Evolutionary conservation across 1,284 basidiomycete genomes (phyloP), one percentile per base, ranked within the genome.

Genomic region (Sanghuangporus weigelae): DNA sequence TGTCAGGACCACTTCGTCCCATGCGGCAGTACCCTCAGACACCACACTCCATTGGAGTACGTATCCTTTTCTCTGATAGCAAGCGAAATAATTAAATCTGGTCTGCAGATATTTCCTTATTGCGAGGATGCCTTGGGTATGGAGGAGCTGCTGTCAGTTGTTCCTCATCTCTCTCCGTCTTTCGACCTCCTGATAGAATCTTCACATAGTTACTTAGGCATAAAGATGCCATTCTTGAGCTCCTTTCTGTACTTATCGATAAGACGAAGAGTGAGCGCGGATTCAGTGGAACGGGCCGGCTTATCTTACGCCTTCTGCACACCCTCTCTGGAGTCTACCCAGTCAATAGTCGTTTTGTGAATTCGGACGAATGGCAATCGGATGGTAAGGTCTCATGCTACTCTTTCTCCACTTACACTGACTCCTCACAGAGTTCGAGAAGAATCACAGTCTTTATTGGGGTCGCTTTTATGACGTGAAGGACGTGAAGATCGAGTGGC

Each of bases 11-110:
- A 98, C 95, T 1, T 95, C 94, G 0, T 87, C 86, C 6, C 85
- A 90, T 67, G 83, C 86, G 19, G 90, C 93, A 0, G 81, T 93
- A 1, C 86, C 93, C 3, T 92, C 92, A 6, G 96, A 99, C 71
- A 95, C 94, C 1, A 90, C 93, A 0, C 78, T 99, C 59, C 95
- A 98, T 74, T 98, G 96, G 94, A 95, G 91, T 92, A 71, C 73
- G 91, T 77, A 57, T 64, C 58, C 16, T 56, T 36, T 26, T 67
- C 7, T 2, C 44, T 56, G 11, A 38, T 42, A 44, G 48, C 51
- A 63, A 19, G 23, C 39, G 55, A 49, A 48, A 44, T 59, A 55
- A 60, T 57, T 59, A 54, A 50, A 31, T 62, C 65, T 64, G 58
- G 68, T 38, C 56, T 39, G 31, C 57, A 92, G 91, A 93, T 73